Conservation (phyloP, 2,329 filamentous ascomycete species). For the Metarhizium rileyi region DNA sequence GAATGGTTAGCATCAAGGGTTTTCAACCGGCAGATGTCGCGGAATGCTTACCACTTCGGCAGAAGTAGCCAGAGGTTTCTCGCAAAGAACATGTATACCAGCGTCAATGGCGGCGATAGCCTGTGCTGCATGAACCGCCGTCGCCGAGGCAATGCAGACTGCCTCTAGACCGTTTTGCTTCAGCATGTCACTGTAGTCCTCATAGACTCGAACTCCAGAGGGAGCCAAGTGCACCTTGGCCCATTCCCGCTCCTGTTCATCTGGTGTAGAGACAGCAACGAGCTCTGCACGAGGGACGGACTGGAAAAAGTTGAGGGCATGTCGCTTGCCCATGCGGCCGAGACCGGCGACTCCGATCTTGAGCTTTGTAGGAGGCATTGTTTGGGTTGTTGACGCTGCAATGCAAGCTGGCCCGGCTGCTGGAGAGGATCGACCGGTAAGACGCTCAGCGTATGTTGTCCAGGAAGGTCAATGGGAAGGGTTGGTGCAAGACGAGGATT, state of each 20-base stretch:
- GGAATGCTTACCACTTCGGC: conserved; percentile 41
- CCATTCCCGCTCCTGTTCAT: conserved; percentile 33
- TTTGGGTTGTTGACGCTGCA: neutral
- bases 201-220: conserved; percentile 33
- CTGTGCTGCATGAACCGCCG: conserved; percentile 47
- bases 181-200: conserved; percentile 37
- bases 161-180: conserved; percentile 26
- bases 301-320: conserved; percentile 37
- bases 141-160: conserved; percentile 30
- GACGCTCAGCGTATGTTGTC: too few species aligned
- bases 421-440: too few species aligned
- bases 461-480: too few species aligned
- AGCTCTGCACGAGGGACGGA: conserved; percentile 36
- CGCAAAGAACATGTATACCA: conserved; percentile 46
- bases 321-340: conserved; percentile 43
- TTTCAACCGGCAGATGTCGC: neutral
- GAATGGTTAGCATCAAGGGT: neutral
- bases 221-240: conserved; percentile 32
- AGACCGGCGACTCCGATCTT: conserved; percentile 38
- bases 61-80: conserved; percentile 49
- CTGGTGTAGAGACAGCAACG: conserved; percentile 38
- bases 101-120: conserved; percentile 44
- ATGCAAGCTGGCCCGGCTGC: too few species aligned
- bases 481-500: too few species aligned
- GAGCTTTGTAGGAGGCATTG: conserved; percentile 20